Conservation (phyloP, 768 basidiomycete species). For the Melanogaster broomeanus region DNA sequence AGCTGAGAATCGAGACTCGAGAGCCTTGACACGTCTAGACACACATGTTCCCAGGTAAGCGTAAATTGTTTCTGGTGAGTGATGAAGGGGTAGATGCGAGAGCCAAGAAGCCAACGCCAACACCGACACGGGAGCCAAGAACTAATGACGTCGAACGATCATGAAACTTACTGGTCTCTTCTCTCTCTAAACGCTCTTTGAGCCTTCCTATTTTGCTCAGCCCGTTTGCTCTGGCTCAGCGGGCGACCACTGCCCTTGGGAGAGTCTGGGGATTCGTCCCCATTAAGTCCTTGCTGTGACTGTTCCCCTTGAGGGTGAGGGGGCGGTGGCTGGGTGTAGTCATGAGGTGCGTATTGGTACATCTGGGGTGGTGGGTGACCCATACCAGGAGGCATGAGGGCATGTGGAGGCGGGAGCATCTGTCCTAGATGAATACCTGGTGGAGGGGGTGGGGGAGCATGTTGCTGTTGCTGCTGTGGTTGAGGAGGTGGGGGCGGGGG, state of each 20-base stretch:
- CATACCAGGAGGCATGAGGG: constrained; percentile 47
- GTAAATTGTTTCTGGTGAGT: neutral
- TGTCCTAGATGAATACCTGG: constrained; percentile 47
- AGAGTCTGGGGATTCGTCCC: constrained; percentile 2
- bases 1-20: constrained; percentile 85
- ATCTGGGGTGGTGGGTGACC: constrained; percentile 25
- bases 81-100: constrained; percentile 5
- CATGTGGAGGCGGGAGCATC: constrained; percentile 55
- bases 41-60: constrained; percentile 14
- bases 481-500: constrained; percentile 24
- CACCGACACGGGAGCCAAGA: too few relatives aligned
- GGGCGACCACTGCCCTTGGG: constrained; percentile 44
- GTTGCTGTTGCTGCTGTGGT: constrained; percentile 29
- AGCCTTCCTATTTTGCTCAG: constrained; percentile 93
- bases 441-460: constrained; percentile 38
- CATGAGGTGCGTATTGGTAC: constrained; percentile 38
- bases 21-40: constrained; percentile 78
- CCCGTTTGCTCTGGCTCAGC: constrained; percentile 81
- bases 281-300: constrained; percentile 30
- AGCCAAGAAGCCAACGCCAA: constrained; percentile 10
- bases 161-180: constrained; percentile 76
- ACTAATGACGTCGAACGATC: too few relatives aligned
- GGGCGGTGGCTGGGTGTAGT: constrained; percentile 30
- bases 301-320: constrained; percentile 22
- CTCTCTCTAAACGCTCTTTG: constrained; percentile 91